phyloP scores from a whole-genome alignment of 306 rosid genomes.

The Prunus davidiana region DNA sequence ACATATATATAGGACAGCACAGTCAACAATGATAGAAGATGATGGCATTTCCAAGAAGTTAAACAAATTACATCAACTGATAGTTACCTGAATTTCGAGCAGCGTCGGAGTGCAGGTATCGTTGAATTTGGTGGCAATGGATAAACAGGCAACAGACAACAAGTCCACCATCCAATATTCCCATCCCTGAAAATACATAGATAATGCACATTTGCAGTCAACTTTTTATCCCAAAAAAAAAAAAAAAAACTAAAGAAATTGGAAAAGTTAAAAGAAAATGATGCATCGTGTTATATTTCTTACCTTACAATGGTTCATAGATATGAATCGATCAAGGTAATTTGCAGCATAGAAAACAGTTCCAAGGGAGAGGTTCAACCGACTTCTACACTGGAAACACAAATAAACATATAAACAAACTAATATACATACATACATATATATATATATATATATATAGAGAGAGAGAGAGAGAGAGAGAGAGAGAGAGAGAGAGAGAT shows the following conservation, averaged over 20 bases:
- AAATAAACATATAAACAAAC: background rate
- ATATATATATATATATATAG: too few species aligned
- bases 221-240: too few species aligned
- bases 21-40: background rate
- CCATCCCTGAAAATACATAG: slow-evolving; percentile 34
- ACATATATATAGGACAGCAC: background rate
- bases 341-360: slow-evolving; percentile 50
- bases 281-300: slow-evolving; percentile 3
- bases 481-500: too few species aligned
- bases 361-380: slow-evolving; percentile 40
- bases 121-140: slow-evolving; percentile 51
- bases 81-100: slow-evolving; percentile 42
- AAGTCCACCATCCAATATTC: slow-evolving; percentile 50
- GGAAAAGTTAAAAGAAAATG: background rate
- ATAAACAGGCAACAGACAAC: slow-evolving; percentile 49
- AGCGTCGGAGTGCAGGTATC: slow-evolving; percentile 36
- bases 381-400: slow-evolving; percentile 42
- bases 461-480: too few species aligned
- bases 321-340: slow-evolving; percentile 51
- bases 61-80: background rate
- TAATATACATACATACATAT: rapidly evolving
- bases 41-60: background rate
- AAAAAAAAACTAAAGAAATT: background rate
- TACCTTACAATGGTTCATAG: slow-evolving; percentile 41
- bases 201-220: background rate